Evolutionary conservation across 768 basidiomycete species (phyloP).

Genomic region (Tulasnella sp.): DNA sequence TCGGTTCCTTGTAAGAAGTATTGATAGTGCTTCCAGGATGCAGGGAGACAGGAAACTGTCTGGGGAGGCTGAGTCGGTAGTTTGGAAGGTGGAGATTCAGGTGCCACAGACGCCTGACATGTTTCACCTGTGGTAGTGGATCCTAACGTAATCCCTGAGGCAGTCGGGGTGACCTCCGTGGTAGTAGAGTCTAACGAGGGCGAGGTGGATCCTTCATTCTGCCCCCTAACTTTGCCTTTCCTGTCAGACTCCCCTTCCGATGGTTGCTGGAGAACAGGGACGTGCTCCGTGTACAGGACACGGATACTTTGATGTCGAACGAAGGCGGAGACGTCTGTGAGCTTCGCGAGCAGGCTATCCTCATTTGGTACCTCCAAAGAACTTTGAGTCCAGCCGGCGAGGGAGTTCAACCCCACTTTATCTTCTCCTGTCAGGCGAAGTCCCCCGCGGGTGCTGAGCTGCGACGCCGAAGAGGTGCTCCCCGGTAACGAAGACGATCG

Average conservation of each 20-base stretch:
- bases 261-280: constrained; percentile 34
- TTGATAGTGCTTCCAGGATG: constrained; percentile 56
- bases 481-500: constrained; percentile 37
- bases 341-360: constrained; percentile 46
- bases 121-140: constrained; percentile 8
- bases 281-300: constrained; percentile 54
- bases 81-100: constrained; percentile 36
- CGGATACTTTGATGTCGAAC: constrained; percentile 61
- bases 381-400: constrained; percentile 61
- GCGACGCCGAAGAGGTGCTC: background rate
- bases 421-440: constrained; percentile 59
- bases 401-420: constrained; percentile 53
- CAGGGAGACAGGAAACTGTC: constrained; percentile 50
- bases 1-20: constrained; percentile 50
- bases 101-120: constrained; percentile 17
- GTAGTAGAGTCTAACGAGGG: background rate
- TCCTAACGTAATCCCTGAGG: background rate
- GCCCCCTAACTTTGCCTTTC: constrained; percentile 13
- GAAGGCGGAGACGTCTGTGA: constrained; percentile 59
- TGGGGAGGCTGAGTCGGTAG: constrained; percentile 21
- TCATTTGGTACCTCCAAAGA: constrained; percentile 63
- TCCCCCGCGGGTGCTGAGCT: background rate
- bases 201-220: background rate
- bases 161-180: background rate
- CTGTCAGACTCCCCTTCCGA: background rate